Evolutionary conservation across 352 stramenopile species (phyloP).

Genomic region (Phytophthora cactorum): DNA sequence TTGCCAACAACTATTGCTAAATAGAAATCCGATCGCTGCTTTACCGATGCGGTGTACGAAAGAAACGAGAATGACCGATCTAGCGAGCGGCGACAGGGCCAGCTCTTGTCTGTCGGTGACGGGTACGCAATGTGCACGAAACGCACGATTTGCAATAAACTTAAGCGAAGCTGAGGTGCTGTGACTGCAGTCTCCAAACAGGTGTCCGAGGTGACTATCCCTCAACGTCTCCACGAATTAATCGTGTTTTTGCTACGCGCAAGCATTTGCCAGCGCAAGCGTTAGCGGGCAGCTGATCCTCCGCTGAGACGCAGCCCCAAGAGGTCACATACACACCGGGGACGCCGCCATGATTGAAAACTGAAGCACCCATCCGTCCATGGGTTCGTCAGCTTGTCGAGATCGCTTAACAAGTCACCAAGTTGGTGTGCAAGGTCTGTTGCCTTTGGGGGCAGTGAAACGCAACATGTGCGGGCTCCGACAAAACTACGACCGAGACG

Average conservation of each 20-base stretch:
- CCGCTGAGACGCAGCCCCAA: neutral
- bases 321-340: neutral
- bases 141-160: constrained; percentile 30
- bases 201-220: constrained; percentile 26
- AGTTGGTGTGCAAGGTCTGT: constrained; percentile 17
- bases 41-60: constrained; percentile 8
- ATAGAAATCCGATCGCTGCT: constrained; percentile 1
- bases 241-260: constrained; percentile 32
- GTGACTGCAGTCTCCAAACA: constrained; percentile 1
- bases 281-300: constrained; percentile 18
- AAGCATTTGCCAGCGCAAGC: constrained; percentile 20
- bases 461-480: constrained; percentile 29
- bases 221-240: constrained; percentile 27
- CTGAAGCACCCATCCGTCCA: constrained; percentile 7
- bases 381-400: constrained; percentile 14
- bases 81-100: constrained; percentile 3
- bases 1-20: constrained; percentile 8
- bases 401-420: constrained; percentile 17
- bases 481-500: constrained; percentile 33
- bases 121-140: constrained; percentile 27
- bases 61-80: constrained; percentile 29
- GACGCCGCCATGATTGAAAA: constrained; percentile 6
- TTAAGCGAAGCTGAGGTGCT: too few species aligned
- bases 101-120: neutral
- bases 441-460: constrained; percentile 22